Evolutionary conservation across 345 rosid genomes (phyloP).

Genomic region (Rhodamnia rubescens): DNA sequence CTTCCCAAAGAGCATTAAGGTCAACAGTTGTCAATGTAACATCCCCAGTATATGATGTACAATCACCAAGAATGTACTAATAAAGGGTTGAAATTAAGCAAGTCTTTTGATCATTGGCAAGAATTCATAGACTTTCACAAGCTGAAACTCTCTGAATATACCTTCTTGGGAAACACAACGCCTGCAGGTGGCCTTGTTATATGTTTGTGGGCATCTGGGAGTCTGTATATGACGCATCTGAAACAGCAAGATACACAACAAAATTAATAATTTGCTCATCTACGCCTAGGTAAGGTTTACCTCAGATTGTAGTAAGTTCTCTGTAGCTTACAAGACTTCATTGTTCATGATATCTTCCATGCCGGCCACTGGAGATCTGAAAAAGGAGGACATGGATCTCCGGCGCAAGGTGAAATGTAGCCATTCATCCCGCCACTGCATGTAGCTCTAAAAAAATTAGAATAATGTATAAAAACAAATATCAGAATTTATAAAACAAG

Average conservation of each 20-base stretch:
- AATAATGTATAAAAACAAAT: conserved; percentile 5
- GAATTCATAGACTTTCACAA: neutral
- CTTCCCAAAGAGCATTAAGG: neutral
- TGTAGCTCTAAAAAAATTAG: conserved; percentile 30
- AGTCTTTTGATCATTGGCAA: neutral
- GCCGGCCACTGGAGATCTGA: conserved; percentile 65
- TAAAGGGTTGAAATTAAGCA: neutral
- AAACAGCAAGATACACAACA: neutral
- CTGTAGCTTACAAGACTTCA: conserved; percentile 66
- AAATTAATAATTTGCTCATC: neutral
- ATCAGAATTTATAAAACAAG: neutral
- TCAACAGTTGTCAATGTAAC: neutral
- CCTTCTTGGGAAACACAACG: conserved; percentile 66
- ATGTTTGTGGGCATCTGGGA: conserved; percentile 65
- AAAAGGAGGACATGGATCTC: conserved; percentile 62
- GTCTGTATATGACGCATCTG: conserved; percentile 80
- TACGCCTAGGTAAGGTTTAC: neutral
- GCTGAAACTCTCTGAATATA: conserved; percentile 7
- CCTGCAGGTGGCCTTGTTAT: conserved; percentile 50
- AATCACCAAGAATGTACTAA: neutral
- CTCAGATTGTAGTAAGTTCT: neutral
- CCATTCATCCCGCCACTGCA: conserved; percentile 99
- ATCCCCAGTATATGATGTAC: neutral
- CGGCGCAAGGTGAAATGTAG: conserved; percentile 68
- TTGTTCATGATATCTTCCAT: conserved; percentile 84